Conservation (phyloP, 441 rosid genomes). For the Eruca vesicaria region DNA sequence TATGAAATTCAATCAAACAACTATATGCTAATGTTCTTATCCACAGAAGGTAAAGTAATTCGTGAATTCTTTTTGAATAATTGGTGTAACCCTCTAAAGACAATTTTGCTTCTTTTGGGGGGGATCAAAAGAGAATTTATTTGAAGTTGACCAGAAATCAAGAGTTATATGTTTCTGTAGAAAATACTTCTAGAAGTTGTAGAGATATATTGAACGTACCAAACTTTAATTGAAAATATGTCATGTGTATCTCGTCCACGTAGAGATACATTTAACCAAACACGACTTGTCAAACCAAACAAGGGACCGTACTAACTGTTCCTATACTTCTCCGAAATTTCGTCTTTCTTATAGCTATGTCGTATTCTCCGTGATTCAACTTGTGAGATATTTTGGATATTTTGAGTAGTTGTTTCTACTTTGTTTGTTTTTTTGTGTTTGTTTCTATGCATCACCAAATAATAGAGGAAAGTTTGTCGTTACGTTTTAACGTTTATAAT, state of each 20-base stretch:
- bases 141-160: not conserved
- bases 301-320: no score
- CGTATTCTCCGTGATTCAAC: not conserved
- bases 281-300: not conserved
- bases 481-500: constrained; percentile 12
- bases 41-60: no score
- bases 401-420: not conserved
- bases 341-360: not conserved
- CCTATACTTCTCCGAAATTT: not conserved
- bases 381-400: constrained; percentile 1
- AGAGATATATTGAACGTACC: not conserved
- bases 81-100: no score
- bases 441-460: constrained; percentile 7
- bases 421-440: not conserved
- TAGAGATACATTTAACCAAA: not conserved
- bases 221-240: not conserved
- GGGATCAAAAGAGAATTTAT: not conserved
- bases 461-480: constrained; percentile 1
- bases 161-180: no score
- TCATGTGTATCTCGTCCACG: not conserved
- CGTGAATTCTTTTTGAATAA: no score
- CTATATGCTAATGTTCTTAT: no score
- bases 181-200: not conserved
- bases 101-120: not conserved
- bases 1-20: no score